Conservation (phyloP, 1,139 yeast species). For the Geotrichum histeridarum region DNA sequence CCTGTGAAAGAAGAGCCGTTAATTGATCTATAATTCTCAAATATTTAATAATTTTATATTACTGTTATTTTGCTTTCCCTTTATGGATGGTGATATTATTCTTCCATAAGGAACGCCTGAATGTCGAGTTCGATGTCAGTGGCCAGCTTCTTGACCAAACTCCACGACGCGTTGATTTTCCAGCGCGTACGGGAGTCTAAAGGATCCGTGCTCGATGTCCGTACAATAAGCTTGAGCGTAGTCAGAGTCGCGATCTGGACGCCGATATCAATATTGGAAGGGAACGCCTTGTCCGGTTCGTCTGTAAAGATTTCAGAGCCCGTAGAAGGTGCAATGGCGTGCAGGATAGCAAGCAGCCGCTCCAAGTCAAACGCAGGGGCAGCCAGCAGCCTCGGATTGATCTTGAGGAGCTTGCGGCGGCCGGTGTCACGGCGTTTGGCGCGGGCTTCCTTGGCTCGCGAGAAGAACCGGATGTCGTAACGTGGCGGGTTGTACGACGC, state of each 20-base stretch:
- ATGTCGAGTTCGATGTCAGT: constrained; percentile 52
- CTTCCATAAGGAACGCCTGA: constrained; percentile 44
- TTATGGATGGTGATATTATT: constrained; percentile 28
- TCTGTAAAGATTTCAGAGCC: constrained; percentile 28
- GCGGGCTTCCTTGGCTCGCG: constrained; percentile 51
- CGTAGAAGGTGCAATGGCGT: constrained; percentile 45
- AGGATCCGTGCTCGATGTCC: constrained; percentile 51
- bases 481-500: constrained; percentile 63
- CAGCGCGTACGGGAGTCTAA: constrained; percentile 59
- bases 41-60: background rate
- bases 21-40: constrained; percentile 29
- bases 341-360: constrained; percentile 59
- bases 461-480: constrained; percentile 55
- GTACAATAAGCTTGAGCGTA: constrained; percentile 49
- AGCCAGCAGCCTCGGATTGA: constrained; percentile 52
- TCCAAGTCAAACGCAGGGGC: constrained; percentile 65
- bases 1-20: constrained; percentile 28
- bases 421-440: constrained; percentile 42
- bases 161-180: constrained; percentile 58
- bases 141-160: constrained; percentile 48
- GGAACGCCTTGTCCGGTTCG: constrained; percentile 25
- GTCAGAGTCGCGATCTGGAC: constrained; percentile 58
- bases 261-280: constrained; percentile 48
- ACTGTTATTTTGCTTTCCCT: background rate
- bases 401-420: constrained; percentile 43